phyloP scores from a whole-genome alignment of 106 monocot genomes.

The Allium fistulosum region DNA sequence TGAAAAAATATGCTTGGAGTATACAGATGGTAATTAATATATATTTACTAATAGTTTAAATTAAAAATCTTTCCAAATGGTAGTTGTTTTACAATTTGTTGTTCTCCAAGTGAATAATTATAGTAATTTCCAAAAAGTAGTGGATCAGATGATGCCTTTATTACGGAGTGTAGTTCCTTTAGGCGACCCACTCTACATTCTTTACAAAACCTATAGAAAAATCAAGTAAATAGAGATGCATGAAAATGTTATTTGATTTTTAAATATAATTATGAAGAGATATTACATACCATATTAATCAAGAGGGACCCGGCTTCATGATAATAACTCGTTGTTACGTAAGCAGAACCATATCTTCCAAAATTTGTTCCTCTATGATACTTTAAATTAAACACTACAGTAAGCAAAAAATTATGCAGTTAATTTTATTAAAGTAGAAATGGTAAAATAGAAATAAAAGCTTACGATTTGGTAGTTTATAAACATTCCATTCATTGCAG shows the following conservation, averaged over 20 bases:
- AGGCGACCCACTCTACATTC: constrained; percentile 82
- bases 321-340: constrained; percentile 67
- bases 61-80: no score
- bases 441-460: not conserved
- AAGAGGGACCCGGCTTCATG: constrained; percentile 65
- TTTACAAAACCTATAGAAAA: constrained; percentile 46
- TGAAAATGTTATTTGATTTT: not conserved
- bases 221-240: not conserved
- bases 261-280: not conserved
- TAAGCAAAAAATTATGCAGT: not conserved
- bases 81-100: constrained; percentile 47
- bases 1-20: constrained; percentile 68
- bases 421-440: no score
- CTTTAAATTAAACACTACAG: constrained; percentile 12
- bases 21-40: no score
- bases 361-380: constrained; percentile 98
- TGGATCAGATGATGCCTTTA: constrained; percentile 36
- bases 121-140: constrained; percentile 54
- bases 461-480: constrained; percentile 95
- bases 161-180: constrained; percentile 60
- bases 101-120: constrained; percentile 31
- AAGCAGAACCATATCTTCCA: constrained; percentile 57
- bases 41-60: no score
- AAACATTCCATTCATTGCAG: constrained; percentile 64
- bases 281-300: constrained; percentile 84